Evolutionary conservation across 2,329 filamentous ascomycete species (phyloP), one percentile per base, ranked within the genome.

Genomic region (Neonectria ditissima): DNA sequence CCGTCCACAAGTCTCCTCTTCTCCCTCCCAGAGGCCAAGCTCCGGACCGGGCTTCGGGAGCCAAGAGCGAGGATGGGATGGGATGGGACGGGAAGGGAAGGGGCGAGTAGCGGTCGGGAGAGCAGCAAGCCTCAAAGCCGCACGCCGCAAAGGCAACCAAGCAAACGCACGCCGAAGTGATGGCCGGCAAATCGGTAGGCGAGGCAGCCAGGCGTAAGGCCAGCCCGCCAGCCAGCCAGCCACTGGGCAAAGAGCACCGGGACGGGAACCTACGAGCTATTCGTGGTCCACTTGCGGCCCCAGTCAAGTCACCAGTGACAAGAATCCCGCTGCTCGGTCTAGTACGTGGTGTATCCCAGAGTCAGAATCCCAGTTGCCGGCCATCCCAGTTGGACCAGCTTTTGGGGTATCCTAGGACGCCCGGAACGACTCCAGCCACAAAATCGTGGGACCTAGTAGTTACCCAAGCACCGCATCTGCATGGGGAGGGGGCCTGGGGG

Each of bases 201-300:
- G 30, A 18, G 37, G n/a, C 16, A 41, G 37, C 9, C 37, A 41
- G 37, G 37, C 24, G 24, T 26, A 26, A 26, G 24, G 24, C 24
- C 24, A 26, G 4, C 24, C 24, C n/a, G n/a, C n/a, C n/a, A n/a
- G n/a, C 54, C 60, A 60, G 63, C 59, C 66, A 62, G 59, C 69
- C 65, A 65, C 10, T 14, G 67, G 58, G n/a, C 67, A 58, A 59
- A 57, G 32, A 30, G 10, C 13, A 34, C 55, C 69, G 55, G 62
- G 59, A 66, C 56, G 52, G 53, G 56, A 63, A 52, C 34, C 59
- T 30, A 63, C 53, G 48, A 45, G 60, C 56, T 64, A 64, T 66
- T 66, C 64, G 62, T 62, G 64, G 56, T 52, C 47, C 34, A 56
- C 53, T 47, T 39, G 30, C 28, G 43, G 20, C 52, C 55, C 54